Percentiles rank a stretch among this genome's conserved stretches.
phyloP scores from a whole-genome alignment of 2,329 filamentous ascomycete species.

The Nemania serpens region DNA sequence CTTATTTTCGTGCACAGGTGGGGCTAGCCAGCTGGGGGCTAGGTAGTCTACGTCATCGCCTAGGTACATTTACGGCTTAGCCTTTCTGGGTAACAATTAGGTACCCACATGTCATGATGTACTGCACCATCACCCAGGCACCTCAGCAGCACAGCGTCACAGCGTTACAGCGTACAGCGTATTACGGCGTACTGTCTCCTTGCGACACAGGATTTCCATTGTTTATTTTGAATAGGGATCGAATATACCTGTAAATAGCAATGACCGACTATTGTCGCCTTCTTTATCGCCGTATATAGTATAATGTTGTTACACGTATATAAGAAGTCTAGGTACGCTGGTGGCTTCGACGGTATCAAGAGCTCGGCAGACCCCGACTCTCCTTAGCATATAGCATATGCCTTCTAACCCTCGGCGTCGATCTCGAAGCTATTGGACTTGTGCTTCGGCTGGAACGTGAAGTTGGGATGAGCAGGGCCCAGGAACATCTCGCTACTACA shows the following conservation, averaged over 20 bases:
- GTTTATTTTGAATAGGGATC: too few species aligned
- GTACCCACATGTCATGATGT: background rate
- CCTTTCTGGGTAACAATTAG: background rate
- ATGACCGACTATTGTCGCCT: too few species aligned
- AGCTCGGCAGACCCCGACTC: background rate
- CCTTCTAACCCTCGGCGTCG: constrained; percentile 70
- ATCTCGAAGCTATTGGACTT: constrained; percentile 91
- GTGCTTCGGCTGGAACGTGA: constrained; percentile 96
- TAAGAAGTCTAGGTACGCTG: background rate
- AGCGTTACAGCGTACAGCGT: too few species aligned
- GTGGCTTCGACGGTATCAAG: background rate
- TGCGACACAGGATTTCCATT: too few species aligned
- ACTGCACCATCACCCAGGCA: too few species aligned
- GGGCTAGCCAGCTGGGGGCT: background rate
- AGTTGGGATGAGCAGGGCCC: constrained; percentile 84
- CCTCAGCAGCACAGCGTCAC: too few species aligned
- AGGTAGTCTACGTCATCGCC: constrained; percentile 19
- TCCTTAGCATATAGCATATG: background rate
- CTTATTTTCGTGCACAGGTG: background rate
- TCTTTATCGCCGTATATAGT: background rate
- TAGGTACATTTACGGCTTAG: constrained; percentile 2
- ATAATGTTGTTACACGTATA: background rate
- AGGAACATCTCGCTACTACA: constrained; percentile 88
- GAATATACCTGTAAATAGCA: too few species aligned
- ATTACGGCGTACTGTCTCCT: too few species aligned